Conservation (phyloP, 495 filamentous ascomycete genomes). For the Bombardia bombarda region DNA sequence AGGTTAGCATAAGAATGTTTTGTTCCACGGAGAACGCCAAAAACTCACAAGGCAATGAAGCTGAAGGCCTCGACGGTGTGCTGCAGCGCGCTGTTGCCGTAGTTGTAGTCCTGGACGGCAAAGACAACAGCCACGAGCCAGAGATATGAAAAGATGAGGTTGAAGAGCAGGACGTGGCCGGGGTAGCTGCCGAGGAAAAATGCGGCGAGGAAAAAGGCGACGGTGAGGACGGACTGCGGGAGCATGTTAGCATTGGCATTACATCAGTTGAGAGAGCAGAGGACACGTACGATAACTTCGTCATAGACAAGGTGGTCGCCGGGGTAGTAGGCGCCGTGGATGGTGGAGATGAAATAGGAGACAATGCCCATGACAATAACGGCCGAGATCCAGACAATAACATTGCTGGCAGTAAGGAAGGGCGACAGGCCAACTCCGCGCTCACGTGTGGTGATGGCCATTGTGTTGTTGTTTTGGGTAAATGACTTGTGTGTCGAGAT, state of each 20-base stretch:
- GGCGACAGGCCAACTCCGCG: constrained; percentile 9
- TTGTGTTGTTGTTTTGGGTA: constrained; percentile 2
- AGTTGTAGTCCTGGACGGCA: constrained; percentile 46
- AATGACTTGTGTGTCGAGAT: too few species aligned
- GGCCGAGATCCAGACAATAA: constrained; percentile 44
- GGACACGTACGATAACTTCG: constrained; percentile 46
- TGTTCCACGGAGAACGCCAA: background rate
- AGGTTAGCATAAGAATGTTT: background rate
- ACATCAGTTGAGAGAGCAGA: too few species aligned
- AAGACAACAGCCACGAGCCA: constrained; percentile 58
- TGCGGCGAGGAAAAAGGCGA: constrained; percentile 49
- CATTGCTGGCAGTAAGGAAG: constrained; percentile 24
- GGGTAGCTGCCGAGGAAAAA: constrained; percentile 47
- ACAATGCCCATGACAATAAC: constrained; percentile 55
- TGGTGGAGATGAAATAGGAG: constrained; percentile 43
- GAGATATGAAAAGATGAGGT: constrained; percentile 56
- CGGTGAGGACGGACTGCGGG: constrained; percentile 43
- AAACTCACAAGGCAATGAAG: constrained; percentile 54
- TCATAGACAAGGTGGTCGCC: constrained; percentile 45
- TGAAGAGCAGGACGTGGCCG: constrained; percentile 43
- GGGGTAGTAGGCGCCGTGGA: constrained; percentile 11
- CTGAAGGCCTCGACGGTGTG: constrained; percentile 51
- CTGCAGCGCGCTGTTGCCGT: constrained; percentile 30
- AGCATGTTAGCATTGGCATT: constrained; percentile 12
- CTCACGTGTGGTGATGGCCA: constrained; percentile 1